These are phyloP conservation scores for Immersiporthe knoxdaviesiana DNA, from an alignment of 2,329 filamentous ascomycete species.

Conservation along the genomic window DNA sequence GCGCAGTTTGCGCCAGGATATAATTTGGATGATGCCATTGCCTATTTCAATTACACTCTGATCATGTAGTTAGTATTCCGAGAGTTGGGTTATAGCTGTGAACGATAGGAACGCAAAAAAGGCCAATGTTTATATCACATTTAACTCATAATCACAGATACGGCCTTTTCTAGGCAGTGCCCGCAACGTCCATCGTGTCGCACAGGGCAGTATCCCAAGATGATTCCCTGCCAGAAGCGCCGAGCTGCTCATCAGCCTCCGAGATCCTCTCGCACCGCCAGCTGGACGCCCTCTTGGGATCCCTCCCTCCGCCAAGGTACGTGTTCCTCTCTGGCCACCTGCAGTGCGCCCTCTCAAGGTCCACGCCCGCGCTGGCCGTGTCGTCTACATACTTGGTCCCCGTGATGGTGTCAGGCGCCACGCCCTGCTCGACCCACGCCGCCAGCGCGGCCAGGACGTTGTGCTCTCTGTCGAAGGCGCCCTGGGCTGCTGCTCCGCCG, in stretches of 20 bases:
- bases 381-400: conserved; percentile 29
- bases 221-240: background rate
- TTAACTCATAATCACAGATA: no score
- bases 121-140: no score
- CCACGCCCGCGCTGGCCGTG: conserved; percentile 21
- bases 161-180: background rate
- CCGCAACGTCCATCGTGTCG: background rate
- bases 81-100: no score
- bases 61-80: background rate
- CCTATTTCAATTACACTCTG: background rate
- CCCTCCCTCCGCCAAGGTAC: conserved; percentile 24
- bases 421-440: conserved; percentile 48
- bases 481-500: conserved; percentile 24
- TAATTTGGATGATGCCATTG: background rate
- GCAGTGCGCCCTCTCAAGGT: conserved; percentile 31
- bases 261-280: conserved; percentile 27
- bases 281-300: conserved; percentile 29
- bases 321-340: conserved; percentile 30
- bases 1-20: background rate
- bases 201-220: background rate
- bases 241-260: conserved; percentile 7
- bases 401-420: conserved; percentile 44
- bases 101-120: no score
- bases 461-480: conserved; percentile 40
- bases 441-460: conserved; percentile 52